phyloP scores from a whole-genome alignment of 257 asterid species.

The Petrea volubilis region DNA sequence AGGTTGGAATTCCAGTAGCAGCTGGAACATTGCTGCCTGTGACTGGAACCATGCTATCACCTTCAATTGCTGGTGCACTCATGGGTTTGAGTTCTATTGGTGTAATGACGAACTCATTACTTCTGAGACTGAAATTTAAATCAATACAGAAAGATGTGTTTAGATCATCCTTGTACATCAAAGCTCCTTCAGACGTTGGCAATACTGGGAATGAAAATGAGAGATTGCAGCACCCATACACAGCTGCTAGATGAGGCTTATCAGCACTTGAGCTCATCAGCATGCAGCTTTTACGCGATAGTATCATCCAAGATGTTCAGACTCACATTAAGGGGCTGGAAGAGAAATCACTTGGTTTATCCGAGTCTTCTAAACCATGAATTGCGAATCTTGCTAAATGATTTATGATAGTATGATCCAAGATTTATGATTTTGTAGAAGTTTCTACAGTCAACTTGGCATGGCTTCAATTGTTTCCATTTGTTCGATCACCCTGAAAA shows the following conservation, averaged over 20 bases:
- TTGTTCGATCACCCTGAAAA: not conserved
- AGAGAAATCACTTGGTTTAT: not conserved
- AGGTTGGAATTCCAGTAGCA: slow-evolving; percentile 96
- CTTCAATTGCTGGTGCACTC: slow-evolving; percentile 96
- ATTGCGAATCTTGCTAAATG: not conserved
- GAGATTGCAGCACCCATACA: slow-evolving; percentile 41
- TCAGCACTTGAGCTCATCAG: not conserved
- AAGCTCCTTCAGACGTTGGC: slow-evolving; percentile 39
- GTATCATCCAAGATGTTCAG: not conserved
- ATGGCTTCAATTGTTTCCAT: not conserved
- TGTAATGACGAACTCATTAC: slow-evolving; percentile 87
- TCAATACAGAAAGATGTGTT: slow-evolving; percentile 39
- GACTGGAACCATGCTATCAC: slow-evolving; percentile 92
- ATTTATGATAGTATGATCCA: not conserved
- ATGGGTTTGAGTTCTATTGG: slow-evolving; percentile 99
- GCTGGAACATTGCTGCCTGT: slow-evolving; percentile 88
- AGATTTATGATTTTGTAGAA: not conserved
- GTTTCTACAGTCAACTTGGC: not conserved
- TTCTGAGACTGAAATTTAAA: slow-evolving; percentile 64
- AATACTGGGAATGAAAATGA: slow-evolving; percentile 32
- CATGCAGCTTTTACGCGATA: not conserved
- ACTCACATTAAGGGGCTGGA: not conserved
- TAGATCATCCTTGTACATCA: slow-evolving; percentile 37
- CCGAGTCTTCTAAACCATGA: not conserved
- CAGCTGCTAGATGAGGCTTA: slow-evolving; percentile 48